A percentile compares a stretch with the other conserved stretches of the same genome.
phyloP scores from a whole-genome alignment of 208 protist species.

The Crithidia thermophila region DNA sequence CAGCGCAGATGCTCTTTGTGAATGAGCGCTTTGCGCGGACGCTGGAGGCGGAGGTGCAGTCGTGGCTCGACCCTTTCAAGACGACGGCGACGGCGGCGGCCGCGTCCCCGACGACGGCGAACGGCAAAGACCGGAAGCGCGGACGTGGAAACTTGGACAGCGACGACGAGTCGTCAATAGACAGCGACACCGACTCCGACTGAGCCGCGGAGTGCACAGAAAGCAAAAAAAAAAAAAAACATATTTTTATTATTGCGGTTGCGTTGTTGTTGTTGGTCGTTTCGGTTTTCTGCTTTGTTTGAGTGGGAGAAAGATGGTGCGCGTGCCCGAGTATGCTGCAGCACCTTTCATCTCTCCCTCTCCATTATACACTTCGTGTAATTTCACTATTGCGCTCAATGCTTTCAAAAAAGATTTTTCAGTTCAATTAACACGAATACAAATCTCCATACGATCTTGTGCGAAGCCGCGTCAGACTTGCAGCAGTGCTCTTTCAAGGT shows the following conservation, averaged over 20 bases:
- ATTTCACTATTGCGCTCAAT: no score
- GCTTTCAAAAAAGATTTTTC: no score
- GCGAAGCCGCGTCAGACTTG: no score
- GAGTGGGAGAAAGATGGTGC: no score
- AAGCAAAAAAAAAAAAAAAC: not conserved
- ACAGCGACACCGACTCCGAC: constrained; percentile 11
- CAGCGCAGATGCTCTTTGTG: constrained; percentile 30
- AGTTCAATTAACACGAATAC: no score
- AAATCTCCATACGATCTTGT: no score
- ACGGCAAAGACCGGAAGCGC: constrained; percentile 15
- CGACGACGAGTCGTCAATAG: constrained; percentile 12
- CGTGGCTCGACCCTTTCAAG: constrained; percentile 36
- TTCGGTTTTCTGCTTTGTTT: no score
- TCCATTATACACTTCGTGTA: no score
- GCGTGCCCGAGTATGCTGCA: no score
- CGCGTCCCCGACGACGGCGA: constrained; percentile 5
- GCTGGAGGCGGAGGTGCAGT: constrained; percentile 32
- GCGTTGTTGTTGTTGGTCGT: no score
- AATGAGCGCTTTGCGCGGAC: constrained; percentile 2
- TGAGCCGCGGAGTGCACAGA: not conserved
- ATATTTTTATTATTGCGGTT: not conserved
- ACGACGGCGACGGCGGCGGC: not conserved
- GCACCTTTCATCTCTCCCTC: no score
- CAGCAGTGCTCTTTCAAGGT: no score
- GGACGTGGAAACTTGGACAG: constrained; percentile 14